Conservation (phyloP, 2,329 filamentous ascomycete species). For the Talaromyces sp. region DNA sequence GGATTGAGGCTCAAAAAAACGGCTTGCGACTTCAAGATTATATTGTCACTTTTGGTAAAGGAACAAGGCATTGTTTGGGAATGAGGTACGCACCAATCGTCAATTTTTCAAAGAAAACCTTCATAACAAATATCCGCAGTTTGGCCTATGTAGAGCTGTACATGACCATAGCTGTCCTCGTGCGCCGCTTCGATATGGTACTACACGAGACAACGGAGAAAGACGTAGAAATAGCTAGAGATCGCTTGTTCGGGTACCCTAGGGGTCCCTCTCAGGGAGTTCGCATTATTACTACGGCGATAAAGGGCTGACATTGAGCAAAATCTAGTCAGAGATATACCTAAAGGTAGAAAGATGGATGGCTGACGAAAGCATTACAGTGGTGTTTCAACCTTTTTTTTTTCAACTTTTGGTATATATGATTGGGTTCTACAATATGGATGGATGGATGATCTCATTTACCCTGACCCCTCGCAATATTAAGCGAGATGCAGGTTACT, state of each 20-base stretch:
- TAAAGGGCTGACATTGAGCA: no score
- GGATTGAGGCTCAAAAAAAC: constrained; percentile 31
- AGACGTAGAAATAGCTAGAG: constrained; percentile 24
- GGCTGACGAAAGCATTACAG: no score
- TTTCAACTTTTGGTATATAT: no score
- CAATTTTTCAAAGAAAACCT: background rate
- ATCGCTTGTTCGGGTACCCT: constrained; percentile 11
- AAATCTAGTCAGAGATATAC: no score
- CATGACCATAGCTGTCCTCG: constrained; percentile 28
- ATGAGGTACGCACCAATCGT: constrained; percentile 34
- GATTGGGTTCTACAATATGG: no score
- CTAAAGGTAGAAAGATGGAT: no score
- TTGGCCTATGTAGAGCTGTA: constrained; percentile 36
- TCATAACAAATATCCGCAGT: constrained; percentile 18
- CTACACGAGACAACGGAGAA: constrained; percentile 32
- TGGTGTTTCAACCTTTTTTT: no score
- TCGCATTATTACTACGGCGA: background rate
- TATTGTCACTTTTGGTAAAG: constrained; percentile 40
- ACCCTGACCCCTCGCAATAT: no score
- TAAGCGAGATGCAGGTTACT: no score
- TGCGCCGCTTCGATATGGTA: constrained; percentile 30
- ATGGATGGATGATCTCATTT: no score
- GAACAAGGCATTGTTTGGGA: constrained; percentile 47
- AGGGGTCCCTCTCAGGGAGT: constrained; percentile 5
- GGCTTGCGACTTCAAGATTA: constrained; percentile 35